Conservation (phyloP, 306 rosid species). For the Mimosa pudica region DNA sequence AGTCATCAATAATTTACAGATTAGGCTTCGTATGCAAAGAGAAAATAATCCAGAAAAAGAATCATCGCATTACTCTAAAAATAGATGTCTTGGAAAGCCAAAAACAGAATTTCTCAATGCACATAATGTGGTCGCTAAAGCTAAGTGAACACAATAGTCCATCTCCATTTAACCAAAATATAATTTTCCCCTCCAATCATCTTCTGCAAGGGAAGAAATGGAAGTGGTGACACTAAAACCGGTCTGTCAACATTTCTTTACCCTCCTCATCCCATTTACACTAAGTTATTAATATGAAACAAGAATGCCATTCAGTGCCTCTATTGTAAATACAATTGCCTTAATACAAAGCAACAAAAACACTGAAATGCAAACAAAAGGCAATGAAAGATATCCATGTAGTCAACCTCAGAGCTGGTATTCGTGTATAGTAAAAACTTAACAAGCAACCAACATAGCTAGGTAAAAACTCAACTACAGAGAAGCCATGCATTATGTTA, state of each 20-base stretch:
- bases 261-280: constrained; percentile 14
- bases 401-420: not conserved
- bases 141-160: constrained; percentile 10
- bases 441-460: constrained; percentile 3
- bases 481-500: not conserved
- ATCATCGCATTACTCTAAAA: not conserved
- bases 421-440: not conserved
- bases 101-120: not conserved
- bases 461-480: constrained; percentile 18
- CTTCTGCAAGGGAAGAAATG: constrained; percentile 1
- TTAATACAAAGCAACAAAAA: not conserved
- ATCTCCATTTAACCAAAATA: constrained; percentile 7
- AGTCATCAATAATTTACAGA: constrained; percentile 14
- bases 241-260: constrained; percentile 17
- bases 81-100: not conserved
- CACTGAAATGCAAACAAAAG: not conserved
- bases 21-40: constrained; percentile 14
- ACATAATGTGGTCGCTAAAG: not conserved
- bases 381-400: constrained; percentile 6
- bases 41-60: constrained; percentile 14
- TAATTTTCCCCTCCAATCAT: constrained; percentile 15
- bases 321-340: not conserved
- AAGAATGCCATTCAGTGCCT: not conserved
- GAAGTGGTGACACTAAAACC: not conserved
- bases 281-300: not conserved